Evolutionary conservation across 2,329 filamentous ascomycete genomes (phyloP), one percentile per base, ranked within the genome.

Genomic region (Chaetomium olivaceum): DNA sequence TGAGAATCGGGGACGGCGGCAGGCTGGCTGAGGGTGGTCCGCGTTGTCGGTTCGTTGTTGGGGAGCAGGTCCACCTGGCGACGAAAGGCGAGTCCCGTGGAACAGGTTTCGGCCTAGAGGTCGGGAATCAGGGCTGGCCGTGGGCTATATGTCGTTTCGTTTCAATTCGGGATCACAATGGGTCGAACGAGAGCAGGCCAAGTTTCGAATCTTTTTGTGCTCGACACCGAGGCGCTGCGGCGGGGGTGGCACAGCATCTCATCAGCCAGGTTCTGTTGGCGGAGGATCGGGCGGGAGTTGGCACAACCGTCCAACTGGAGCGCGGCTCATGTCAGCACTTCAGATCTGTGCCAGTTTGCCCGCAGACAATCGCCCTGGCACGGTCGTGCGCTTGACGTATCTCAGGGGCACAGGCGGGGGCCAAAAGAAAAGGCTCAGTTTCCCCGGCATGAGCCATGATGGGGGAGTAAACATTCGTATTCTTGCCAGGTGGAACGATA

Each of bases 181-280:
- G 27, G 59, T 23, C 55, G 50, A 39, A 33, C 8, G 14, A 48
- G 23, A 51, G 7, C 8, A 19, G 16, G 48, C 14, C 65, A 19
- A 4, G 61, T 67, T 64, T 64, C 27, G 50, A 19, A 56, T 58
- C 9, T 16, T 61, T 54, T 48, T 23, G 2, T 51, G 21, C 23
- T 33, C 29, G 3, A n/a, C 27, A n/a, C n/a, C 29, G 48, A 43
- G 39, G 33, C 21, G 16, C 36, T 33, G 52, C n/a, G 57, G 61
- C 29, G 61, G 52, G 57, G 55, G 61, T 31, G 64, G 65, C 65
- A 57, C 65, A 64, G 64, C 64, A 56, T 11, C 50, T 31, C 36
- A 23, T 23, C 33, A 16, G 48, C 58, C 23, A 48, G 51, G 12
- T 19, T 11, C n/a, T 8, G 58, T 61, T 58, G 39, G 39, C 6